These are phyloP conservation scores for Coprinellus aureogranulatus DNA, from an alignment of 768 basidiomycete species.

Conservation along the genomic window DNA sequence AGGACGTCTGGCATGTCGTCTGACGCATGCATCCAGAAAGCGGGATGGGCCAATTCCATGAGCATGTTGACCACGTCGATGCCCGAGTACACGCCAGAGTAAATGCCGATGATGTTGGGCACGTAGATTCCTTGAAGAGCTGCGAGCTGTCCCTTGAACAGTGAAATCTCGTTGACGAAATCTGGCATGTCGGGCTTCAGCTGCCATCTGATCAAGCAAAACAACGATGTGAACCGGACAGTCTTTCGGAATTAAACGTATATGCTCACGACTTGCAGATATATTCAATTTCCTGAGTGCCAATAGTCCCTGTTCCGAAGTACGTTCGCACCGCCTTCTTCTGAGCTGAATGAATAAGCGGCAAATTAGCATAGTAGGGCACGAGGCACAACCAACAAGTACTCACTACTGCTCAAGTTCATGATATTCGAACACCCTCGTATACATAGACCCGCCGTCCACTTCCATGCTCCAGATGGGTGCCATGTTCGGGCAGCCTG, in stretches of 20 bases:
- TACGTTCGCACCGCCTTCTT: neutral
- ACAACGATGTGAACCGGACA: neutral
- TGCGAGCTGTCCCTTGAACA: constrained; percentile 50
- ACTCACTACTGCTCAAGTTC: neutral
- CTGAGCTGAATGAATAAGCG: neutral
- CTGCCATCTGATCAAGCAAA: constrained; percentile 4
- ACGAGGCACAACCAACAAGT: neutral
- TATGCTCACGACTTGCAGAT: constrained; percentile 8
- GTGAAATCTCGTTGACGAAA: constrained; percentile 21
- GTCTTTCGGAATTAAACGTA: neutral
- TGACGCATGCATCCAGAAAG: constrained; percentile 63
- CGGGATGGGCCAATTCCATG: constrained; percentile 55
- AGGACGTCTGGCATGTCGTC: constrained; percentile 52
- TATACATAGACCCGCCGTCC: neutral
- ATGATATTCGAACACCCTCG: neutral
- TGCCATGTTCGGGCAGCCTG: neutral
- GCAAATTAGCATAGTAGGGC: neutral
- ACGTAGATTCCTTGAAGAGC: constrained; percentile 53
- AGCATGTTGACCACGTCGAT: constrained; percentile 38
- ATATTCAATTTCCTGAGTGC: constrained; percentile 2
- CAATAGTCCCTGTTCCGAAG: constrained; percentile 7
- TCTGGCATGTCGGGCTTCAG: constrained; percentile 1
- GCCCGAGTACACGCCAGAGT: constrained; percentile 39
- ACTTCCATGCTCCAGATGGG: neutral
- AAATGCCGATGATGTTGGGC: constrained; percentile 52